phyloP scores from a whole-genome alignment of 2,329 filamentous ascomycete genomes.

The Phialophora chinensis region DNA sequence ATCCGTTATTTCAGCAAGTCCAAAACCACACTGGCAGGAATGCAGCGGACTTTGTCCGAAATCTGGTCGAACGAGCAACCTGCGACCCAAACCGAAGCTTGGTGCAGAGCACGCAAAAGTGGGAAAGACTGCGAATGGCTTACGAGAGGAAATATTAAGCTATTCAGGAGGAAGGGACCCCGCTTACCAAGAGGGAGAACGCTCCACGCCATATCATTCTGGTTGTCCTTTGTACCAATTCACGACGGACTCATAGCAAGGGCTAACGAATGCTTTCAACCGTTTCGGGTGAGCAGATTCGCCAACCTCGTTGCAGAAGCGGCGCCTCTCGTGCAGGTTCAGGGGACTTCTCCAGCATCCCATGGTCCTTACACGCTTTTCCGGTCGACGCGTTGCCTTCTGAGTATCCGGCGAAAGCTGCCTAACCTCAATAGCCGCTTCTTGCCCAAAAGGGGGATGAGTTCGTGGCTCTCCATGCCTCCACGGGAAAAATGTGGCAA shows the following conservation, averaged over 20 bases:
- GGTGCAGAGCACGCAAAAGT: background rate
- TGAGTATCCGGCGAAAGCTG: background rate
- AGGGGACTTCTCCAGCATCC: too few species aligned
- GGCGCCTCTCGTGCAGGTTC: too few species aligned
- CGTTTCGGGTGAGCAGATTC: too few species aligned
- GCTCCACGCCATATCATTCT: background rate
- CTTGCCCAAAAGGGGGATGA: background rate
- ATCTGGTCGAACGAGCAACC: background rate
- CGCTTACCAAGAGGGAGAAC: background rate
- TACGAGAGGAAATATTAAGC: background rate
- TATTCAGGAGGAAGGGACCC: background rate
- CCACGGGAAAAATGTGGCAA: background rate
- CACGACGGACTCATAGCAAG: background rate
- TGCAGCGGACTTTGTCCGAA: background rate
- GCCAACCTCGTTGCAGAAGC: too few species aligned
- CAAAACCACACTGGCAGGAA: background rate
- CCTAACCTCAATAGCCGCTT: background rate
- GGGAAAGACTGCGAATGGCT: background rate
- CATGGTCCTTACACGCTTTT: background rate
- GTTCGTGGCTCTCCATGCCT: background rate
- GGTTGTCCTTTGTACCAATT: background rate
- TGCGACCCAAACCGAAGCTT: background rate
- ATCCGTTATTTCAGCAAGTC: background rate
- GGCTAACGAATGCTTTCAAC: too few species aligned
- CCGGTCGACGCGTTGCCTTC: background rate